Evolutionary conservation across 1,284 basidiomycete species (phyloP), one percentile per base, ranked within the genome.

Genomic region (Paramarasmius palmivorus): DNA sequence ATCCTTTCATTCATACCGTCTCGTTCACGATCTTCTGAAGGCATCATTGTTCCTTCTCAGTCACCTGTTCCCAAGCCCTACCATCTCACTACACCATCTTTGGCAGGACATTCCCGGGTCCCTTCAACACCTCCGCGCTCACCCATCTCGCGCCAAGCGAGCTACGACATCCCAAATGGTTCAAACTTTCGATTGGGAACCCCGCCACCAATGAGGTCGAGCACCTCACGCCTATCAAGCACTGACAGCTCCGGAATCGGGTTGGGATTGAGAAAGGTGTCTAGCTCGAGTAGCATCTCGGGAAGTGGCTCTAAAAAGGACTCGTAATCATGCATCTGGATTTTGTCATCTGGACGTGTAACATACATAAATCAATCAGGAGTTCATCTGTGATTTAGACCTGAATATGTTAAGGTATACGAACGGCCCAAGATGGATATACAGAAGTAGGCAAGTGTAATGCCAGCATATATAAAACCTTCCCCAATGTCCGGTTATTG

Each of bases 21-120:
- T 12, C 29, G 63, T 20, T 60, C 67, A 19, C 65, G 71, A 51
- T 65, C 68, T 17, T 69, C 78, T 20, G 81, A 85, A 62, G 86
- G 84, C n/a, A 68, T 89, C 42, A 80, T 89, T 50, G 79, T 82
- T 0, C 81, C 84, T 23, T 79, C 78, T 10, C 44, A 26, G 19
- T 77, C 80, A 22, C 75, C 77, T 1, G 62, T 58, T 44, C 62
- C 60, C 20, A 40, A 39, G 7, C 17, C 22, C 2, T 50, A 41
- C n/a, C 44, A 46, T 20, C 2, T 41, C 17, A 37, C 12, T 4
- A n/a, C 49, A 34, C 49, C 36, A n/a, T 20, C 40, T 17, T 32
- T n/a, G 20, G 17, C 22, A 32, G 26, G 37, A 17, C 20, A 20
- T 10, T 35, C 37, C 39, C 17, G 37, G 36, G 35, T 36, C 42